Evolutionary conservation across 495 filamentous ascomycete species (phyloP).

Genomic region (Podospora comata): DNA sequence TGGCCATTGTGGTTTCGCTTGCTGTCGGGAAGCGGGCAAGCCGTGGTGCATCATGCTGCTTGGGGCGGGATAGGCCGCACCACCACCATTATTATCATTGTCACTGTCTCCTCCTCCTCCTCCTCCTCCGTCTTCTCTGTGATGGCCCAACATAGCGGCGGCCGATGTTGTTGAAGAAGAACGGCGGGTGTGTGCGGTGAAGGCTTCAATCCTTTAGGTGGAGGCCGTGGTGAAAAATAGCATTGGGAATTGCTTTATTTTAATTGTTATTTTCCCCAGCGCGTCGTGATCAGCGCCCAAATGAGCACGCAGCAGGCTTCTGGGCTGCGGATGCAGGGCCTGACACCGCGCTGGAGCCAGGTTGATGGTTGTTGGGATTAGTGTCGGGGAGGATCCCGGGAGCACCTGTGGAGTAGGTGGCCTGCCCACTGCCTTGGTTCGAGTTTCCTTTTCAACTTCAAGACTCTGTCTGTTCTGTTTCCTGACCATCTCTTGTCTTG

Average conservation of each 20-base stretch:
- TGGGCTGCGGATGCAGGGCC: conserved; percentile 21
- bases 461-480: neutral
- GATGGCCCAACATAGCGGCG: conserved; percentile 17
- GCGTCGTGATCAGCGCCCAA: conserved; percentile 23
- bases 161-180: conserved; percentile 10
- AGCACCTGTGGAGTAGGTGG: neutral
- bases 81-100: conserved; percentile 9
- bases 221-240: conserved; percentile 17
- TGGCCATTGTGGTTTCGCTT: conserved; percentile 25
- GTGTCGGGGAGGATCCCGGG: conserved; percentile 27
- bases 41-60: conserved; percentile 24
- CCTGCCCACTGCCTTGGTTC: neutral
- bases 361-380: conserved; percentile 19
- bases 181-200: conserved; percentile 2
- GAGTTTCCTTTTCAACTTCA: neutral
- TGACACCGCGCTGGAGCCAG: conserved; percentile 23
- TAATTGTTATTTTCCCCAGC: conserved; percentile 24
- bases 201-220: conserved; percentile 10
- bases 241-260: conserved; percentile 22
- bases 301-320: conserved; percentile 17
- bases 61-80: conserved; percentile 12
- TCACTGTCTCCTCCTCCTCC: conserved; percentile 1
- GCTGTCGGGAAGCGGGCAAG: conserved; percentile 20
- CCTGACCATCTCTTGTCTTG: neutral
- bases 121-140: conserved; percentile 16